Evolutionary conservation across 2,329 filamentous ascomycete genomes (phyloP), one percentile per base, ranked within the genome.

Genomic region (Ophiostoma sp.): DNA sequence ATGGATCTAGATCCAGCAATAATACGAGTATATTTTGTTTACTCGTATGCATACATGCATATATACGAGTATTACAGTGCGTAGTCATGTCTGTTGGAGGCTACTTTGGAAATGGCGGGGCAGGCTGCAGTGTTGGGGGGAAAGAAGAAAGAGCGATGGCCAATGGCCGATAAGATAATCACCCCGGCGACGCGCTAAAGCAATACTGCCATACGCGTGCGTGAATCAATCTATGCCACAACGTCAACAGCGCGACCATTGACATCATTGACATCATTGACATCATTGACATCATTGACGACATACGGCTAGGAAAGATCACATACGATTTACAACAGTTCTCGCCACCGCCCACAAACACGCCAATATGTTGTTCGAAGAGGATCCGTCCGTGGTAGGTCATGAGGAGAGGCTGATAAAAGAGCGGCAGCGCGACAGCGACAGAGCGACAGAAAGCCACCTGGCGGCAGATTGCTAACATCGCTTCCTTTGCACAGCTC

Each of bases 361-460:
- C 71, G 70, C 70, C 81, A 92, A 80, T 72, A 97, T 98, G 90
- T 85, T 97, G 77, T 91, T 98, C 80, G 92, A 96, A 80, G 93
- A 97, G 81, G 91, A 95, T 78, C 94, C 93, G 73, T 91, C 91
- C 62, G 89, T 89, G 62, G 92, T 96, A 86, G 70, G 86, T 76
- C 45, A n/a, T 3, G 6, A 18, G 12, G 40, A 1, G 5, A 60
- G 38, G 27, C 27, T 27, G 27, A 27, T 2, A 52, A 0, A n/a
- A 14, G 27, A 60, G 58, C 36, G 11, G 44, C 42, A 49, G 2
- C n/a, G 45, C 14, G 42, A 49, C 16, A 14, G 12, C 9, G 16
- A 62, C 12, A 4, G 12, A 14, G n/a, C 14, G 9, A 5, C 18
- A 55, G 8, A 27, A 55, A 36, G n/a, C 9, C 47, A 52, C 27